phyloP scores from a whole-genome alignment of 345 rosid species.

The Salix purpurea region DNA sequence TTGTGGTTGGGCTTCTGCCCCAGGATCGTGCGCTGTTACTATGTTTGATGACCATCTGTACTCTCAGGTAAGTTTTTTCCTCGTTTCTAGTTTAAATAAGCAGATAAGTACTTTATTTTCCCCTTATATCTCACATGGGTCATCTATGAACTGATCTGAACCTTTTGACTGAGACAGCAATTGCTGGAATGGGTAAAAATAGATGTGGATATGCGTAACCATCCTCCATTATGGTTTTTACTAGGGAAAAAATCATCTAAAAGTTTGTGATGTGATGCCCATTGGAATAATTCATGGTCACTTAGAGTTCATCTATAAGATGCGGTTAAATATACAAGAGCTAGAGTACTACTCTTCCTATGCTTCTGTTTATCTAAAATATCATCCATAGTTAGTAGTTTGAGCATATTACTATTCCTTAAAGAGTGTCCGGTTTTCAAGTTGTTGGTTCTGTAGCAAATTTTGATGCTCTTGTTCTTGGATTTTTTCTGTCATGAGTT shows the following conservation, averaged over 20 bases:
- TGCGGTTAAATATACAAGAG: background rate
- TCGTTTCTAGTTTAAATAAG: background rate
- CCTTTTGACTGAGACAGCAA: background rate
- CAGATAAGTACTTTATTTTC: background rate
- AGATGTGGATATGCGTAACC: background rate
- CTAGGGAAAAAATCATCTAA: background rate
- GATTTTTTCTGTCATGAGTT: background rate
- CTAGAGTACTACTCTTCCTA: background rate
- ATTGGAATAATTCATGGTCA: background rate
- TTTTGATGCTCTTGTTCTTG: background rate
- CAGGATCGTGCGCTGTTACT: conserved; percentile 50
- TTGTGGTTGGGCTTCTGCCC: conserved; percentile 54
- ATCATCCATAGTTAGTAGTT: no score
- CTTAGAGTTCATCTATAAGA: background rate
- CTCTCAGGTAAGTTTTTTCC: conserved; percentile 41
- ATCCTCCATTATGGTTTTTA: background rate
- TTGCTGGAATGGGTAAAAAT: background rate
- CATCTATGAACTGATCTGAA: conserved; percentile 1
- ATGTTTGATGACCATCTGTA: conserved; percentile 54
- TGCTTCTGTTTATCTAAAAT: background rate
- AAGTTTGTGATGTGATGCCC: background rate
- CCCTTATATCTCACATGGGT: background rate
- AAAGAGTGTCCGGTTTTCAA: background rate
- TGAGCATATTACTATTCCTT: background rate
- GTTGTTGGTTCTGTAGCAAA: background rate